These are phyloP conservation scores for Leishmania gerbilli DNA, from an alignment of 208 protist species.

Conservation along the genomic window DNA sequence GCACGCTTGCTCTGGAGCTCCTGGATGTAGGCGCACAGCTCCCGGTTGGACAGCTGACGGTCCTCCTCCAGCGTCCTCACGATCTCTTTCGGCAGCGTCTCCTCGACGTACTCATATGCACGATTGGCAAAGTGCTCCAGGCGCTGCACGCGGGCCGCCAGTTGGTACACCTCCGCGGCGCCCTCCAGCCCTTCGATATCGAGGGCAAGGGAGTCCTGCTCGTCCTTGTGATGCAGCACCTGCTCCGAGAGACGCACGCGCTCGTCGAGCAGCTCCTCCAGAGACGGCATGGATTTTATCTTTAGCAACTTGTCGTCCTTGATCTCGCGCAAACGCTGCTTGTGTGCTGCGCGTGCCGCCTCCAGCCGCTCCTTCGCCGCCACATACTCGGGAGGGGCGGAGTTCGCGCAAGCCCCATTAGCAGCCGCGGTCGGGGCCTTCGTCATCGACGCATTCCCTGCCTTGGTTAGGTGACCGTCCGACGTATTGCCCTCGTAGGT, in stretches of 20 bases:
- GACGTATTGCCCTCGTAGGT: neutral
- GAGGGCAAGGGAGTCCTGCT: conserved; percentile 67
- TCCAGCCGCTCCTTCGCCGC: conserved; percentile 27
- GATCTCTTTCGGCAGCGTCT: conserved; percentile 57
- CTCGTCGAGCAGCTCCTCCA: conserved; percentile 60
- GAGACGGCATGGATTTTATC: conserved; percentile 35
- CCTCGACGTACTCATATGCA: conserved; percentile 41
- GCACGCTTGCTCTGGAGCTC: conserved; percentile 64
- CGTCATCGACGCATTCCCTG: no score
- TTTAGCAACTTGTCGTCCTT: conserved; percentile 26
- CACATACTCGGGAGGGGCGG: conserved; percentile 17
- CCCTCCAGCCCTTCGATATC: conserved; percentile 63
- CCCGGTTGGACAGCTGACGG: conserved; percentile 55
- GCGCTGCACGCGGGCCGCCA: conserved; percentile 71
- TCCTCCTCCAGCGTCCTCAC: conserved; percentile 56
- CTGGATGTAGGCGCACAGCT: conserved; percentile 70
- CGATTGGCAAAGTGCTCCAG: conserved; percentile 61
- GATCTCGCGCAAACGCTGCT: conserved; percentile 32
- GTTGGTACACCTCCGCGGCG: conserved; percentile 48
- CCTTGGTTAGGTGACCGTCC: neutral
- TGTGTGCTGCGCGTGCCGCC: conserved; percentile 29
- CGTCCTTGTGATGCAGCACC: conserved; percentile 79
- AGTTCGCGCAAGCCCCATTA: neutral
- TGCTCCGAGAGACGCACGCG: conserved; percentile 53
- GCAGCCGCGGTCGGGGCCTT: neutral